These are phyloP conservation scores for Monosporozyma servazzii DNA, from an alignment of 805 yeast genomes.

Conservation along the genomic window DNA sequence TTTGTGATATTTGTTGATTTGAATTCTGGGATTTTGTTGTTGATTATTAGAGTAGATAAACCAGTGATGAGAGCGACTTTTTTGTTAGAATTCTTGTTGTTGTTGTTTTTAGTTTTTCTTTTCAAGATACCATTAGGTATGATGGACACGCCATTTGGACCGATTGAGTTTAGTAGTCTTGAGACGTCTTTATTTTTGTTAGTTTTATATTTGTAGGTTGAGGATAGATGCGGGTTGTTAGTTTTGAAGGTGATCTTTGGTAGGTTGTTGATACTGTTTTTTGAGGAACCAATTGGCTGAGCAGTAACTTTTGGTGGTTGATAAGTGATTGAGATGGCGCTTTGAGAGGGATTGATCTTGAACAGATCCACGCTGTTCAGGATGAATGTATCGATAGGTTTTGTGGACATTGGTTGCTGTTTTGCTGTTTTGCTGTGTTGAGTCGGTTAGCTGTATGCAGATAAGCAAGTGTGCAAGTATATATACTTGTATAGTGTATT, in stretches of 20 bases:
- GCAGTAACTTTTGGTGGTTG: slow-evolving; percentile 23
- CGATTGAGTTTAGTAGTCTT: slow-evolving; percentile 60
- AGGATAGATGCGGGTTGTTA: slow-evolving; percentile 55
- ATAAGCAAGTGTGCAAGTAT: background rate
- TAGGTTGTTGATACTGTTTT: no score
- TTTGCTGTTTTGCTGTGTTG: background rate
- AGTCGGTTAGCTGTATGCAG: background rate
- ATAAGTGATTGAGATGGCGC: slow-evolving; percentile 29
- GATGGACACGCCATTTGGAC: slow-evolving; percentile 50
- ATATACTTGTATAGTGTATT: background rate
- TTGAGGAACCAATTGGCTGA: no score
- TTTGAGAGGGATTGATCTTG: slow-evolving; percentile 35
- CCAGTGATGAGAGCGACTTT: slow-evolving; percentile 12
- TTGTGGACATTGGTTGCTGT: slow-evolving; percentile 13
- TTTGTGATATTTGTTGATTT: slow-evolving; percentile 7
- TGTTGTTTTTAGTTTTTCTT: slow-evolving; percentile 1
- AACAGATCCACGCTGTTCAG: slow-evolving; percentile 34
- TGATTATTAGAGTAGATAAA: slow-evolving; percentile 20
- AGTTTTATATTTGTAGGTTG: slow-evolving; percentile 49
- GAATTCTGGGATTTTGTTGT: slow-evolving; percentile 22
- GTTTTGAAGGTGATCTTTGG: slow-evolving; percentile 41
- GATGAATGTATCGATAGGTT: slow-evolving; percentile 35
- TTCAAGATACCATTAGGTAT: slow-evolving; percentile 17
- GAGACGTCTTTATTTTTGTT: slow-evolving; percentile 64
- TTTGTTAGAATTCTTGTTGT: slow-evolving; percentile 4